Percentiles rank a stretch among this genome's conserved stretches.
These are phyloP conservation scores for Vigna mungo DNA, from an alignment of 306 rosid species.

Conservation along the genomic window DNA sequence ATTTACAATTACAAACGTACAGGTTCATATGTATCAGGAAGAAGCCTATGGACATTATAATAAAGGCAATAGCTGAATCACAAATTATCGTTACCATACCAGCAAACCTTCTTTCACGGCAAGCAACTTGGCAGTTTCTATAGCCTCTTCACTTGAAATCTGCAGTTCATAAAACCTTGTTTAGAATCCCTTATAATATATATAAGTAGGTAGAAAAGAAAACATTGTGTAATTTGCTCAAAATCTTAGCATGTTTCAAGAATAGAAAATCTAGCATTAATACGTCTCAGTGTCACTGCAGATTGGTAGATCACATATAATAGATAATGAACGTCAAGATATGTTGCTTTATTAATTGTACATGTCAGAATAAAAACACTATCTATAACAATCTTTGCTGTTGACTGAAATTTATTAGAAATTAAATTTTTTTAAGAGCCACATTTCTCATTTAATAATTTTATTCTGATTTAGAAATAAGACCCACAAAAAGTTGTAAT, in stretches of 20 bases:
- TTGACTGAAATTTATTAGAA: too few relatives aligned
- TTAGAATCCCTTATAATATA: background rate
- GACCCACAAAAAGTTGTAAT: too few relatives aligned
- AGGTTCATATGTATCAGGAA: background rate
- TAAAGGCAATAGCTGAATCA: background rate
- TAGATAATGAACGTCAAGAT: background rate
- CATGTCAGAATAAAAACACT: background rate
- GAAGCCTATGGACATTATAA: background rate
- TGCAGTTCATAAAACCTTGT: slow-evolving; percentile 42
- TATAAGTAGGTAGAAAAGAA: background rate
- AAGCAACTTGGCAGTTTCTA: slow-evolving; percentile 71
- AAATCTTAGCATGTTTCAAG: slow-evolving; percentile 9
- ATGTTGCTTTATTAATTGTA: background rate
- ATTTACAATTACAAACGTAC: background rate
- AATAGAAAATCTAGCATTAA: background rate
- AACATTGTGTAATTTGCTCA: background rate
- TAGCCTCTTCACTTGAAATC: slow-evolving; percentile 75
- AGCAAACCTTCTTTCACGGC: slow-evolving; percentile 86
- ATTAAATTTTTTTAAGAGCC: too few relatives aligned
- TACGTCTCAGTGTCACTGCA: slow-evolving; percentile 2
- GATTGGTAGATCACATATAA: background rate
- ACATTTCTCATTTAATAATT: too few relatives aligned
- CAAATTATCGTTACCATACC: slow-evolving; percentile 48
- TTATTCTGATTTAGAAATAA: too few relatives aligned
- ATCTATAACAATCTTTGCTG: too few relatives aligned